Conservation (phyloP, 1,139 yeast genomes). For the Diutina siamensis region DNA sequence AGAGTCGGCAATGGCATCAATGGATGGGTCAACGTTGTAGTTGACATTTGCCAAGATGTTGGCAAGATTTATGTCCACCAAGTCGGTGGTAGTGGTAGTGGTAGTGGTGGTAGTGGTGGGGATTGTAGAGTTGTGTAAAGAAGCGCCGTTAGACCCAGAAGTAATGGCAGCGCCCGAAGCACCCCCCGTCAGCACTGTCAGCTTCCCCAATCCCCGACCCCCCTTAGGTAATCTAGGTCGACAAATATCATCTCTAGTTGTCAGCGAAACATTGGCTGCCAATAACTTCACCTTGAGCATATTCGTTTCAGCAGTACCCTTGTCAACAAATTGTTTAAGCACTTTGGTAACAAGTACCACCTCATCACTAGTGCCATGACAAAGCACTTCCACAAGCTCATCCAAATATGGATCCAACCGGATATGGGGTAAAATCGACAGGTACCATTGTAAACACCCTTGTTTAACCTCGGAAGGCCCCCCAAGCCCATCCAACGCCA, state of each 20-base stretch:
- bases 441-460: not conserved
- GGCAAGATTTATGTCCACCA: not conserved
- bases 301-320: not conserved
- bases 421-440: not conserved
- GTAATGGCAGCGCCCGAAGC: not conserved
- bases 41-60: not conserved
- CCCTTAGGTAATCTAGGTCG: not conserved
- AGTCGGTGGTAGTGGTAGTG: not conserved
- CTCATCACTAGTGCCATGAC: not conserved
- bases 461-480: not conserved
- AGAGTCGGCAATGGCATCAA: not conserved
- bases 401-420: not conserved
- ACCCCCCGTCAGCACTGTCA: not conserved
- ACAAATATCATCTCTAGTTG: not conserved
- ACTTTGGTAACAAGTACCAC: not conserved
- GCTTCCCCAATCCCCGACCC: not conserved
- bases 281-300: not conserved
- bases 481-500: not conserved
- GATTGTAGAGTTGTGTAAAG: not conserved
- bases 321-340: not conserved
- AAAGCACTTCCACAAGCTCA: not conserved
- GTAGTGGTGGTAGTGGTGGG: not conserved
- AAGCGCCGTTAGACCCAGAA: no score
- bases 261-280: not conserved
- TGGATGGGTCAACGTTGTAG: not conserved